phyloP scores from a whole-genome alignment of 805 yeast genomes.

The Blastobotrys terrestris region DNA sequence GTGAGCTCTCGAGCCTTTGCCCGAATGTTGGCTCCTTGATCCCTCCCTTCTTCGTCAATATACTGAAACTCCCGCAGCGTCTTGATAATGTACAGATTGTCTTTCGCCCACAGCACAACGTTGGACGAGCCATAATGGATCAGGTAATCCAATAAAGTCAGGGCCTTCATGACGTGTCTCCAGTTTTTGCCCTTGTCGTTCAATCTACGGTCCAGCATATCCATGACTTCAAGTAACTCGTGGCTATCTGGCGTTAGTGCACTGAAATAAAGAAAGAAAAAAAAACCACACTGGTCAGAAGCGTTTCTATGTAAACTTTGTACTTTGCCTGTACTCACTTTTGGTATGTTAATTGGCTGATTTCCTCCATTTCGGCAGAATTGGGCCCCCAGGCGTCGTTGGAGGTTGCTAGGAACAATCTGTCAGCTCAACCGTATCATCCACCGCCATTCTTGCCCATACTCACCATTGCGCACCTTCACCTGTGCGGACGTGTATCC shows the following conservation, averaged over 20 bases:
- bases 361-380: conserved; percentile 72
- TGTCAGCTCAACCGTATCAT: background rate
- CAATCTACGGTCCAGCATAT: conserved; percentile 83
- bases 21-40: conserved; percentile 83
- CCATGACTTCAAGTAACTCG: conserved; percentile 85
- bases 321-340: conserved; percentile 33
- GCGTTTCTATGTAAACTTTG: background rate
- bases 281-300: background rate
- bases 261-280: too few species aligned
- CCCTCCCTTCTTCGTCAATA: conserved; percentile 68
- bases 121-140: conserved; percentile 82
- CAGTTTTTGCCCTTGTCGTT: conserved; percentile 96
- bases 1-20: conserved; percentile 88
- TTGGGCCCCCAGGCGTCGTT: conserved; percentile 86
- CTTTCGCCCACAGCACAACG: conserved; percentile 87
- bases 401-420: conserved; percentile 55
- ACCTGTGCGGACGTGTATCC: conserved; percentile 86
- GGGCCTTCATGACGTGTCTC: conserved; percentile 91
- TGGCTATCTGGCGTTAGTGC: conserved; percentile 32
- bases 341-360: conserved; percentile 68
- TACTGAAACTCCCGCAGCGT: conserved; percentile 86
- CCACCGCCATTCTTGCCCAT: background rate
- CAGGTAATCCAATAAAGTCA: conserved; percentile 82
- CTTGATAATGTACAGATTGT: conserved; percentile 79
- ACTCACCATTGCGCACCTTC: conserved; percentile 62